phyloP scores from a whole-genome alignment of 257 asterid species.

The Petrea volubilis region DNA sequence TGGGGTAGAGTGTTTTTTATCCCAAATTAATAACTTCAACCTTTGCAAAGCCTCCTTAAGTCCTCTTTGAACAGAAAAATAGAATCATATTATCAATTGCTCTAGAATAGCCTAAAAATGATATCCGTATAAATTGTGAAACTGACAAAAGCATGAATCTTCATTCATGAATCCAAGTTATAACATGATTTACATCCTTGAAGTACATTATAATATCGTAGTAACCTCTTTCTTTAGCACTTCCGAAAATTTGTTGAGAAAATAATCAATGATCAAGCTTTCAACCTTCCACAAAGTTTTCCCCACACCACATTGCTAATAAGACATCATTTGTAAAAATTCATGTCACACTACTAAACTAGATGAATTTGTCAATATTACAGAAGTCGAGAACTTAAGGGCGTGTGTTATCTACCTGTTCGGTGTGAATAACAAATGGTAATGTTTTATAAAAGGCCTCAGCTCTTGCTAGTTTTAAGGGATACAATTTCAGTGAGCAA shows the following conservation, averaged over 20 bases:
- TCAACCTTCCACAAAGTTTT: neutral
- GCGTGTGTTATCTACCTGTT: neutral
- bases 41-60: constrained; percentile 5
- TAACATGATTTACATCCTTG: no score
- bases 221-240: neutral
- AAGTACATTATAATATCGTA: neutral
- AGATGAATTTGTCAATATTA: neutral
- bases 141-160: neutral
- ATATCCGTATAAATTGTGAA: neutral
- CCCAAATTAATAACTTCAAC: neutral
- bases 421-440: neutral
- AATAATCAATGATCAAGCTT: constrained; percentile 1
- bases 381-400: neutral
- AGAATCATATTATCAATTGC: neutral
- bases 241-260: neutral
- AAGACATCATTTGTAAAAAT: neutral
- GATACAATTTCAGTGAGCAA: no score
- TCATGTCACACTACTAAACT: neutral
- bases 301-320: neutral
- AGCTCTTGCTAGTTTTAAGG: neutral
- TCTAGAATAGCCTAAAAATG: neutral
- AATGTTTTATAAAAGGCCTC: neutral
- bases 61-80: neutral
- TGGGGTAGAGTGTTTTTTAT: no score
- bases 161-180: no score